Base-by-base conservation (phyloP, 306 rosid genomes). In the Rosa rugosa region DNA sequence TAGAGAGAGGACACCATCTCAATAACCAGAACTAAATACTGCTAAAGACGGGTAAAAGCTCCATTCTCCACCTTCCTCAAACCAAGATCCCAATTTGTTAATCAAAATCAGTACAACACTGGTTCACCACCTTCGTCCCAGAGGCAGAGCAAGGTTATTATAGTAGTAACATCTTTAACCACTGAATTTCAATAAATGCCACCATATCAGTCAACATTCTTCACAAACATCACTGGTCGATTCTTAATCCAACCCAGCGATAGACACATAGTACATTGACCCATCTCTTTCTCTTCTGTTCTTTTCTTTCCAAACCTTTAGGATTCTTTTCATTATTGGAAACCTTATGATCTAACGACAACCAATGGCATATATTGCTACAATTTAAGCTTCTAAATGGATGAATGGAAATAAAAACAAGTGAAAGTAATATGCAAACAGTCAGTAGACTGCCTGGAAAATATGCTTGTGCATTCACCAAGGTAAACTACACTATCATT, bases 1-100 rank as follows among this genome's bases (percentile, higher is more conserved):
- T 17, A 20, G 36, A 14, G 40, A 13, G 64, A 25, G 31, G 45
- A 69, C 9, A n/a, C 4, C 6, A 22, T 16, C 20, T 9, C 40
- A 50, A 14, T 45, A 67, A 56, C 63, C 71, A 65, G 71, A 49
- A 47, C 63, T 54, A 45, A 59, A 78, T 0, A 75, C 78, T 64
- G 72, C 70, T 18, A 70, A 59, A 41, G 73, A 75, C 69, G 65
- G 70, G n/a, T 31, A 60, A 6, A 71, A 31, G 34, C 31, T 59
- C 75, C 31, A 14, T n/a, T 11, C 23, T 20, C 11, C 57, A 54
- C 62, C 50, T 41, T 14, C 63, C 56, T 46, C 60, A 40, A 68
- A 69, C 70, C 79, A 73, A 70, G 44, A 79, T 36, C 51, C 79
- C 5, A 31, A 72, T 57, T 25, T 31, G 72, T 31, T 70, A 31